phyloP scores from a whole-genome alignment of 148 eudicot genomes.

The Diospyros kaki region DNA sequence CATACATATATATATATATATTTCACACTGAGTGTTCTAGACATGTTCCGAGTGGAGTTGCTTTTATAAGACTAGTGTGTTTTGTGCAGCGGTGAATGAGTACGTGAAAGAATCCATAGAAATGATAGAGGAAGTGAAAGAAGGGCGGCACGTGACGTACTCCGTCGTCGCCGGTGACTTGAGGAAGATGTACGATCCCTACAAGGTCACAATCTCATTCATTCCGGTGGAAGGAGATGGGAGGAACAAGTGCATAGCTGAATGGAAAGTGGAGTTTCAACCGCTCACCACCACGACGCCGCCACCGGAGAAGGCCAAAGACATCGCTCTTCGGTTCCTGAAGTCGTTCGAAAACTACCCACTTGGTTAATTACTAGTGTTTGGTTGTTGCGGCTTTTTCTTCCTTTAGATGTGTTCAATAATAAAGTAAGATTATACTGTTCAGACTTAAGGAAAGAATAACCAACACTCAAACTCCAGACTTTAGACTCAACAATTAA shows the following conservation, averaged over 20 bases:
- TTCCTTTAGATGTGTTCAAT: too few species aligned
- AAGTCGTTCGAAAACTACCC: slow-evolving; percentile 15
- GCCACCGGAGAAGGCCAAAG: slow-evolving; percentile 17
- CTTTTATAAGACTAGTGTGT: neutral
- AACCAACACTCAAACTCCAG: too few species aligned
- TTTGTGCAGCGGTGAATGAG: slow-evolving; percentile 2
- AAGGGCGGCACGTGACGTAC: slow-evolving; percentile 6
- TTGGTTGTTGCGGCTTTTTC: neutral
- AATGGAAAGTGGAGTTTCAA: slow-evolving; percentile 18
- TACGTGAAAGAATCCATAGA: slow-evolving; percentile 17
- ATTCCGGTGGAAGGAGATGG: slow-evolving; percentile 11
- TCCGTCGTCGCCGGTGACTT: slow-evolving; percentile 13
- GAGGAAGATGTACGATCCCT: slow-evolving; percentile 20
- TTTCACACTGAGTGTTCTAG: neutral
- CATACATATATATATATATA: neutral
- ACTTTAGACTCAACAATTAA: too few species aligned
- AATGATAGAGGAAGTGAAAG: slow-evolving; percentile 16
- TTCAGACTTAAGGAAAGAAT: too few species aligned
- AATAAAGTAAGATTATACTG: too few species aligned
- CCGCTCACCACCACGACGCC: slow-evolving; percentile 6
- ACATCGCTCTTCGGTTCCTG: slow-evolving; percentile 17
- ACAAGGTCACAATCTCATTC: slow-evolving; percentile 16
- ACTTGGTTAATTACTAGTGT: slow-evolving; percentile 14
- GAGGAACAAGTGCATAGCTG: slow-evolving; percentile 10
- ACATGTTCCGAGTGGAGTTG: too few species aligned